Base-by-base conservation (phyloP, 305 asterid species). In the Solanum hybrid region DNA sequence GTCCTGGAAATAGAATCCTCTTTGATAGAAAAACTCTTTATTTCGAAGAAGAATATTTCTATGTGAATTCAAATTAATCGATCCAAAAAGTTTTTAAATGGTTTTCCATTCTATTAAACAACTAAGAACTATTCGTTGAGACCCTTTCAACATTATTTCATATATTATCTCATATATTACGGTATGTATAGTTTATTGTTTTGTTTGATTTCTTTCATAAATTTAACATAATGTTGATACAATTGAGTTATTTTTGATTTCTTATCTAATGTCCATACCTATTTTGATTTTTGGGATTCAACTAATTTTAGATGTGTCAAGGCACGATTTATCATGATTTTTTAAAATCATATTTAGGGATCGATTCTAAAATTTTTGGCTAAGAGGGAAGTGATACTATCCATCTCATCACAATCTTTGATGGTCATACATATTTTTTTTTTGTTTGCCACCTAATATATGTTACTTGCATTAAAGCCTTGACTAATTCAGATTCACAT, bases 391-490 rank as follows among this genome's bases (percentile, higher is more conserved):
- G 37, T 1, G 5, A 74, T 29, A 74, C 11, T 12, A 74, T 71
- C 1, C 18, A 26, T 71, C 8, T 6, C 9, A 26, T 3, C 37
- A 74, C 11, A 28, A 74, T 6, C 11, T 6, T 74, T 74, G 6
- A 6, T 1, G 5, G n/a, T 13, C 0, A 74, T 74, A 29, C 3
- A 29, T 0, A 1, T 29, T 1, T 33, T 33, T 6, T 3, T 74
- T 29, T 74, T 74, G 11, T 29, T 74, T 74, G 5, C 0, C 78
- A 73, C 5, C 10, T 6, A 11, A 0, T 28, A 28, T 13, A 0
- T 0, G 1, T 5, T 73, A 28, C 22, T 73, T 6, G 0, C 5
- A 3, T 28, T 6, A 29, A 13, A 3, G 0, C 0, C 1, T 4
- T 5, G 35, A 5, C 35, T 73, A 73, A 11, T 73, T 6, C 1